phyloP scores from a whole-genome alignment of 139 green algal genomes.

The Auxenochlorella pyrenoidosa region DNA sequence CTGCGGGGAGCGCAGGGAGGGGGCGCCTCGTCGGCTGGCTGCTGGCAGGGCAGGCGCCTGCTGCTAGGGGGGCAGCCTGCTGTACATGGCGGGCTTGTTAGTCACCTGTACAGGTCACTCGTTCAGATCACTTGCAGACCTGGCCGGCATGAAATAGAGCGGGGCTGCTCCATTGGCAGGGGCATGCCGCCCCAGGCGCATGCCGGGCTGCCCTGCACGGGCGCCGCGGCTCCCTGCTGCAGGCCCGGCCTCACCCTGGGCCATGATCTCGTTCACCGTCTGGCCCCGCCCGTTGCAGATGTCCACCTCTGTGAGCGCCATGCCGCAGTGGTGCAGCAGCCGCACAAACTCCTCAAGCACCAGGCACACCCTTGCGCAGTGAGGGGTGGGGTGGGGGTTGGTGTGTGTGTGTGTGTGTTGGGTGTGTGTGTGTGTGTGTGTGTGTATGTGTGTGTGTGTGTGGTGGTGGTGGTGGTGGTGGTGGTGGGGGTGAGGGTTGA shows the following conservation, averaged over 20 bases:
- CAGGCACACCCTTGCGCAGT: constrained; percentile 77
- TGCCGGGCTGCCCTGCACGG: too few relatives aligned
- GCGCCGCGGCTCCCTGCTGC: too few relatives aligned
- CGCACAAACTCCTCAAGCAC: constrained; percentile 95
- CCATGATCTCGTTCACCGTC: constrained; percentile 79
- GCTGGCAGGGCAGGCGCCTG: too few relatives aligned
- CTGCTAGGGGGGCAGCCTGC: too few relatives aligned
- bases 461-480: not conserved
- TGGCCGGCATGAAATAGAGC: too few relatives aligned
- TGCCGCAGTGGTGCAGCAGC: constrained; percentile 91
- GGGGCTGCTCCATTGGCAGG: too few relatives aligned
- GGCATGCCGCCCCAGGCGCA: too few relatives aligned
- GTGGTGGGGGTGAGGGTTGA: not conserved
- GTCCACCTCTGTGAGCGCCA: constrained; percentile 88
- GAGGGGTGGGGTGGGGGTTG: not conserved
- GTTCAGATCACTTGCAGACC: too few relatives aligned
- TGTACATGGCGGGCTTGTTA: too few relatives aligned
- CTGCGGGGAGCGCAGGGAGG: not conserved
- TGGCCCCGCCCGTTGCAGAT: constrained; percentile 83
- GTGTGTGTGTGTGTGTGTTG: not conserved
- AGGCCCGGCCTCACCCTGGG: constrained; percentile 20
- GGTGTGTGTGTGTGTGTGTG: not conserved
- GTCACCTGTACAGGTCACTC: too few relatives aligned
- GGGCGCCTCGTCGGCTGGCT: too few relatives aligned
- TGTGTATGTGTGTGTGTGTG: too few relatives aligned